These are phyloP conservation scores for Aspergillus sp. DNA, from an alignment of 2,329 filamentous ascomycete species.

Conservation along the genomic window DNA sequence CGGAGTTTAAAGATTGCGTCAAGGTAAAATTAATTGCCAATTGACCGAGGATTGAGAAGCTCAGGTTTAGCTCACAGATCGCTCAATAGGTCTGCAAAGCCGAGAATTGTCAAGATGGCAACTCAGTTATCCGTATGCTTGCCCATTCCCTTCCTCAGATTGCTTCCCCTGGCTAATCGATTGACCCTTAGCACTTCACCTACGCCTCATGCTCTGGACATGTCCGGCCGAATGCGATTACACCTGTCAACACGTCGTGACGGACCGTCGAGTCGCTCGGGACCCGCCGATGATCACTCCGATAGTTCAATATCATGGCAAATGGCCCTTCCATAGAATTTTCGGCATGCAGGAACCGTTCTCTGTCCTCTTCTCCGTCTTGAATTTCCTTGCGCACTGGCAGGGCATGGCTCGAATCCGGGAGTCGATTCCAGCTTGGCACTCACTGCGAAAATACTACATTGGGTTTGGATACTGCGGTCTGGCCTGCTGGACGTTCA, in stretches of 20 bases:
- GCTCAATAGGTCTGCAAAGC: constrained; percentile 60
- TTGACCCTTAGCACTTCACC: constrained; percentile 59
- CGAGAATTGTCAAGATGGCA: constrained; percentile 66
- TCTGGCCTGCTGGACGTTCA: constrained; percentile 75
- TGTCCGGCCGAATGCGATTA: constrained; percentile 96
- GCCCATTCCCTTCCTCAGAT: neutral
- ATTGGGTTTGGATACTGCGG: constrained; percentile 71
- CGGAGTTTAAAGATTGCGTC: constrained; percentile 81
- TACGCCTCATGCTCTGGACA: constrained; percentile 81
- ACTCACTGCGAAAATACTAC: constrained; percentile 75
- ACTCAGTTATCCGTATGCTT: constrained; percentile 62
- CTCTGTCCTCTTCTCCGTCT: constrained; percentile 82
- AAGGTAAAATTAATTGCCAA: constrained; percentile 48
- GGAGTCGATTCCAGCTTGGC: constrained; percentile 60
- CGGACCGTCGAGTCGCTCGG: constrained; percentile 57
- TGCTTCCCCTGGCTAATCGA: constrained; percentile 7
- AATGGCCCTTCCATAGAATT: constrained; percentile 93
- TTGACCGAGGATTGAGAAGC: neutral
- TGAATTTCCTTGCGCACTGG: constrained; percentile 83
- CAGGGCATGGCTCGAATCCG: constrained; percentile 65
- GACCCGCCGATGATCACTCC: constrained; percentile 56
- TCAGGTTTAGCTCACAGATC: constrained; percentile 9
- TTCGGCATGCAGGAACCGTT: constrained; percentile 92
- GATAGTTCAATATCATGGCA: constrained; percentile 90
- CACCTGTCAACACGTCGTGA: constrained; percentile 90